Evolutionary conservation across 768 basidiomycete genomes (phyloP), one percentile per base, ranked within the genome.

Genomic region (Amanita molliuscula): DNA sequence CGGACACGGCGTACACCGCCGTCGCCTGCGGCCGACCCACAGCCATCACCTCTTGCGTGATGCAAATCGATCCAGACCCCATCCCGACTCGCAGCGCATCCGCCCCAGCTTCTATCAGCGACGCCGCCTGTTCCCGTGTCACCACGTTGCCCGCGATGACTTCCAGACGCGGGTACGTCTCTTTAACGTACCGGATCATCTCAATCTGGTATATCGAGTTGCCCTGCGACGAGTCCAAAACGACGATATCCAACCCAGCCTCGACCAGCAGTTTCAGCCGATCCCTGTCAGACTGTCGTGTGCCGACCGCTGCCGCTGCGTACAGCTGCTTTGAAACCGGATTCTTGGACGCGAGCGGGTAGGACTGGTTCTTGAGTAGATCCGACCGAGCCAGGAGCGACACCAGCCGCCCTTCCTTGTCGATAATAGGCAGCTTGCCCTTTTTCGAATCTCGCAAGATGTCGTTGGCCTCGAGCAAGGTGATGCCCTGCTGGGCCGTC

Each of bases 1-100:
- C 93, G 23, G 94, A 80, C 10, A 98, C 95, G 37, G 88, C 82
- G 62, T 87, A 88, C n/a, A 98, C 92, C n/a, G 95, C 95, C 0
- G 93, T 93, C 2, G 94, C 96, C 65, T 99, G 96, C 1, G 95
- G 96, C 13, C 96, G 81, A 11, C 96, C 96, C 46, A 98, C 95
- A 8, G 96, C 96, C 89, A 97, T 98, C 59, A 99, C 87, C 62
- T 98, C 96, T 67, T 99, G 96, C 5, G 96, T 99, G 69, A 99
- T 99, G 65, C 96, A 99, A 62, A 99, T 99, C 4, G 91, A 95
- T 7, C 96, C 96, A 6, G 86, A 89, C 33, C 96, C 96, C 96
- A 99, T 99, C 36, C 96, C 96, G 33, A 99, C 76, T 20, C 92
- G 85, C 9, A 98, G 76, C n/a, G 76, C 95, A 58, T 99, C 96